A percentile compares a stretch with the other conserved stretches of the same genome.
Conservation (phyloP, 148 eudicot genomes). For the Rhododendron ferrugineum region DNA sequence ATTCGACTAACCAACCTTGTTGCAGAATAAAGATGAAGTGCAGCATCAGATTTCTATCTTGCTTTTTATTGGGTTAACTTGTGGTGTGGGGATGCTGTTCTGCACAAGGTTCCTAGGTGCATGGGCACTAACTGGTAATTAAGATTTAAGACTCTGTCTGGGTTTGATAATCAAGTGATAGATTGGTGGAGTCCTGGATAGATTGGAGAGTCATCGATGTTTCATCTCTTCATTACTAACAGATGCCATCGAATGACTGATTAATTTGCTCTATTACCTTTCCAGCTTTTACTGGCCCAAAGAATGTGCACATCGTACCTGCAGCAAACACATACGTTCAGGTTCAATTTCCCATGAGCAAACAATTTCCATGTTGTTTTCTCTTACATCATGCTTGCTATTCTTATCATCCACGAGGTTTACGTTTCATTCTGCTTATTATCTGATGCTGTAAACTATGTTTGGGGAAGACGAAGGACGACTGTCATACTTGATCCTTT, state of each 20-base stretch:
- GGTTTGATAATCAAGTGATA: neutral
- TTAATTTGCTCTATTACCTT: conserved; percentile 11
- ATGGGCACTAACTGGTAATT: conserved; percentile 68
- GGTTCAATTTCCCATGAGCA: conserved; percentile 32
- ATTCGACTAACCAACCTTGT: conserved; percentile 6
- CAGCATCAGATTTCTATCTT: conserved; percentile 82
- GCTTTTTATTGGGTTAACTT: conserved; percentile 60
- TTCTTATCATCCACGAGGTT: neutral
- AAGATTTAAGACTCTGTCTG: conserved; percentile 13
- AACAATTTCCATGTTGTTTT: neutral
- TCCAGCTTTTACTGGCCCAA: conserved; percentile 82
- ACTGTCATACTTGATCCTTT: neutral
- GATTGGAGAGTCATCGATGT: conserved; percentile 1
- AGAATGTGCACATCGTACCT: conserved; percentile 61
- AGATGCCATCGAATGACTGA: conserved; percentile 10
- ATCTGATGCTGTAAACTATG: neutral
- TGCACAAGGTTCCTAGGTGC: conserved; percentile 57
- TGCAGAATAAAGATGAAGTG: conserved; percentile 82
- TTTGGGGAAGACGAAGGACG: neutral
- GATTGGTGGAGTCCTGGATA: conserved; percentile 19
- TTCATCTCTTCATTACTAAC: conserved; percentile 1
- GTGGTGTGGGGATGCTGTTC: conserved; percentile 77
- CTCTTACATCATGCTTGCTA: neutral
- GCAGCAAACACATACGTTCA: conserved; percentile 86
- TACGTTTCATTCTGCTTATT: neutral